Evolutionary conservation across 2,329 filamentous ascomycete genomes (phyloP), one percentile per base, ranked within the genome.

Genomic region (Alternaria sp.): DNA sequence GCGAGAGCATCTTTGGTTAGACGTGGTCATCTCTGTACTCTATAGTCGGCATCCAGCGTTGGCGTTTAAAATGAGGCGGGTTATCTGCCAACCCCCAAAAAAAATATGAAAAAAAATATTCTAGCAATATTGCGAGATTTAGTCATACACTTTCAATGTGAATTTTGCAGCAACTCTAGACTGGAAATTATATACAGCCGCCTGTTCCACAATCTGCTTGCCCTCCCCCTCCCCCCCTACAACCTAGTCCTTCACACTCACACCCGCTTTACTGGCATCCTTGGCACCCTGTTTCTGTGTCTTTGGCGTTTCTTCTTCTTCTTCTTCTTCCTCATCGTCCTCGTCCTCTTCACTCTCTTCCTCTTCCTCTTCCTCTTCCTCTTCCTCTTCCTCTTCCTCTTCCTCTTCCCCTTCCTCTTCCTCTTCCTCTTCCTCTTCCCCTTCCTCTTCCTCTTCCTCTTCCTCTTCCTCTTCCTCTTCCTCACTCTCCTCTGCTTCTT

Each of bases 161-260:
- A 17, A 17, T 53, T 36, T n/a, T 21, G 23, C 41, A 23, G 13
- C 40, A 36, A 39, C 29, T 13, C 21, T 40, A 29, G 3, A 33
- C 37, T 17, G 4, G 37, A 13, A 51, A 56, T 17, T 34, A 26
- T 50, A 56, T 51, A 34, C 53, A 44, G n/a, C 11, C 7, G 24
- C 14, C 31, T 34, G 23, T 26, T 42, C 28, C 39, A 11, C n/a
- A 7, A 31, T 17, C 48, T 48, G 1, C 11, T 11, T 8, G 21
- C 2, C 13, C 2, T 21, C 17, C 11, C n/a, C n/a, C n/a, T n/a
- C n/a, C n/a, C n/a, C n/a, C n/a, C n/a, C n/a, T n/a, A n/a, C n/a
- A 21, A 14, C 17, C 31, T 54, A 79, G 51, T 79, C 77, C 54
- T 79, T 69, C 4, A 78, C 78, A 54, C 75, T 78, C 52, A 72